Conservation (phyloP, 345 rosid genomes). For the rapeseed (Brassica napus) region DNA sequence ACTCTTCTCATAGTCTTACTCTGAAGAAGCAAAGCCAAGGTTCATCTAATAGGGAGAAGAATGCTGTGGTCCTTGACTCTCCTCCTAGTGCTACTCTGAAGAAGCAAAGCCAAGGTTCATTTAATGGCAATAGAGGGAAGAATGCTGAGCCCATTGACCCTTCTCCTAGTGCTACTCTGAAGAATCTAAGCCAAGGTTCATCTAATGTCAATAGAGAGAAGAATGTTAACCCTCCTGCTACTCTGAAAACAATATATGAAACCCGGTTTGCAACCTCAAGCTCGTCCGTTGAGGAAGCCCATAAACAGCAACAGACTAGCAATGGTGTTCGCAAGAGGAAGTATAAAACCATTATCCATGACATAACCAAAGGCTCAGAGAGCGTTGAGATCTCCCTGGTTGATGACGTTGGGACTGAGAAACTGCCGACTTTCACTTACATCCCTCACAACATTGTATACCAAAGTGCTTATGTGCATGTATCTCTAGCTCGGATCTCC, state of each 20-base stretch:
- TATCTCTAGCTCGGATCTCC: slow-evolving; percentile 71
- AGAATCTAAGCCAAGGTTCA: neutral
- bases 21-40: neutral
- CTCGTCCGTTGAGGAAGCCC: slow-evolving; percentile 20
- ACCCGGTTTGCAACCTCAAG: slow-evolving; percentile 35
- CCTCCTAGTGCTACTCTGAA: slow-evolving; percentile 2
- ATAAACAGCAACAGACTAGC: slow-evolving; percentile 21
- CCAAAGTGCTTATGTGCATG: slow-evolving; percentile 62
- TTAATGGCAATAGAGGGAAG: neutral
- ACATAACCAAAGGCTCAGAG: slow-evolving; percentile 61
- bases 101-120: slow-evolving; percentile 11
- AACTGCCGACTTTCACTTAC: slow-evolving; percentile 62
- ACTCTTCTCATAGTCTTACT: neutral
- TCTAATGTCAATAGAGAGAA: slow-evolving; percentile 21
- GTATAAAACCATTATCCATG: slow-evolving; percentile 18
- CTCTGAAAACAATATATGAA: slow-evolving; percentile 18
- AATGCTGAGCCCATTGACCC: neutral
- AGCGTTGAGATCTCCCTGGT: slow-evolving; percentile 62
- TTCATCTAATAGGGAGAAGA: slow-evolving; percentile 18
- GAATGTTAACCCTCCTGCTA: slow-evolving; percentile 21
- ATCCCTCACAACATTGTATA: slow-evolving; percentile 57
- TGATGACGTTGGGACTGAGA: slow-evolving; percentile 50
- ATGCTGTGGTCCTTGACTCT: neutral
- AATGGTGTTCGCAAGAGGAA: slow-evolving; percentile 36
- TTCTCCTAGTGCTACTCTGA: neutral